Percentiles rank a stretch among this genome's conserved stretches.
phyloP scores from a whole-genome alignment of 371 early-diverging fungal genomes.

The Batrachochytrium dendrobatidis region DNA sequence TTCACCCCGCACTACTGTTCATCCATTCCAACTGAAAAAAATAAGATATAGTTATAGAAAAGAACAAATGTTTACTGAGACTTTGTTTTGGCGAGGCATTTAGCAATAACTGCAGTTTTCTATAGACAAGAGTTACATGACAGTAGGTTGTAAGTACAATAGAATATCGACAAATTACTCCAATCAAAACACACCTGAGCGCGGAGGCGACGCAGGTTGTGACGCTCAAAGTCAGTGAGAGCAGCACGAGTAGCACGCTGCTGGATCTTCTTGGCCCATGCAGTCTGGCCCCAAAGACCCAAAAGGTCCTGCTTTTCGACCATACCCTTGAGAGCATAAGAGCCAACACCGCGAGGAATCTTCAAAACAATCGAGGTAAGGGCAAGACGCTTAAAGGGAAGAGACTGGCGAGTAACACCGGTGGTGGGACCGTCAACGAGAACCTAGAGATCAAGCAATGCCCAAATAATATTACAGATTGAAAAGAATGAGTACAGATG shows the following conservation, averaged over 20 bases:
- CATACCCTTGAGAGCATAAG: conserved; percentile 66
- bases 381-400: conserved; percentile 77
- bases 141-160: no score
- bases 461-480: neutral
- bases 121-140: neutral
- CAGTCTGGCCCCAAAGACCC: conserved; percentile 74
- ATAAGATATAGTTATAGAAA: neutral
- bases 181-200: conserved; percentile 23
- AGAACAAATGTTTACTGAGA: neutral
- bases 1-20: no score
- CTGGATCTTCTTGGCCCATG: conserved; percentile 91
- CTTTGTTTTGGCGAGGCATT: neutral
- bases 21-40: no score
- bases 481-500: no score
- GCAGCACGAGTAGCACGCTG: conserved; percentile 66
- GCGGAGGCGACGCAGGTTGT: conserved; percentile 69
- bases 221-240: conserved; percentile 93
- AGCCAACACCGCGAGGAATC: conserved; percentile 81
- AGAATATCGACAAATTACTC: neutral
- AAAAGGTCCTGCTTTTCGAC: conserved; percentile 75
- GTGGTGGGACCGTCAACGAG: conserved; percentile 96
- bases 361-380: conserved; percentile 82
- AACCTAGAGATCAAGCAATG: conserved; percentile 45
- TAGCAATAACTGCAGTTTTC: neutral
- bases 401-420: conserved; percentile 80